Percentiles rank a stretch among this genome's conserved stretches.
phyloP scores from a whole-genome alignment of 805 yeast genomes.

The Ogataea naganishii region DNA sequence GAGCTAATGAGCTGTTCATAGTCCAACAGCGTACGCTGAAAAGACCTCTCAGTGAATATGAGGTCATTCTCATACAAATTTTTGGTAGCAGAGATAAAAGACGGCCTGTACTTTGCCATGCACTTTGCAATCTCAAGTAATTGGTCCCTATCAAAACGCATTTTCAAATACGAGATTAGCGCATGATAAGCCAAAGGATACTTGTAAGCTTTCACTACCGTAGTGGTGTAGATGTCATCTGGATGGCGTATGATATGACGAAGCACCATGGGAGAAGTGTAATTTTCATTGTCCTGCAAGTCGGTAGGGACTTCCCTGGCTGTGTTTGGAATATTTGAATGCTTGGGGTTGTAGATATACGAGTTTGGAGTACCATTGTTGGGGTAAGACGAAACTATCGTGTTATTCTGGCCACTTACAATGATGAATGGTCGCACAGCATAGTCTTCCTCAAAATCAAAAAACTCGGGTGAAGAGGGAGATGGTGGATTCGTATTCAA shows the following conservation, averaged over 20 bases:
- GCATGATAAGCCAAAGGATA: slow-evolving; percentile 59
- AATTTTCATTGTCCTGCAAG: slow-evolving; percentile 30
- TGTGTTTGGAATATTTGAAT: slow-evolving; percentile 43
- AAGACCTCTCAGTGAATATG: slow-evolving; percentile 49
- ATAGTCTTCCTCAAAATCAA: slow-evolving; percentile 15
- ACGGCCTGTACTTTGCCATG: slow-evolving; percentile 63
- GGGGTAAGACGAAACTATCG: slow-evolving; percentile 24
- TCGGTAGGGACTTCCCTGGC: slow-evolving; percentile 33
- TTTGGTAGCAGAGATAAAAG: slow-evolving; percentile 70
- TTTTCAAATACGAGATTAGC: slow-evolving; percentile 44
- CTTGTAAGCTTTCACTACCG: slow-evolving; percentile 39
- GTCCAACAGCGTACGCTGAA: slow-evolving; percentile 50
- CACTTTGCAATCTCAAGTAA: slow-evolving; percentile 39
- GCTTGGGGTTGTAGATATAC: slow-evolving; percentile 41
- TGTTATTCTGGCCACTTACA: slow-evolving; percentile 16
- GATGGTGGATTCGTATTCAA: slow-evolving; percentile 27
- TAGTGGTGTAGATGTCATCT: slow-evolving; percentile 38
- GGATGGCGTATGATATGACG: slow-evolving; percentile 47
- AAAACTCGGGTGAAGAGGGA: slow-evolving; percentile 19
- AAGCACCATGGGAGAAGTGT: slow-evolving; percentile 48
- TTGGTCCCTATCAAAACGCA: slow-evolving; percentile 35
- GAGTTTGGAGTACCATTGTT: slow-evolving; percentile 29
- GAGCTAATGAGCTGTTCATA: slow-evolving; percentile 44
- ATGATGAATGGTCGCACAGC: slow-evolving; percentile 20
- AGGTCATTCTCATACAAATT: slow-evolving; percentile 64